phyloP scores from a whole-genome alignment of 108 stramenopile species.

The Mayamaea pseudoterrestris region DNA sequence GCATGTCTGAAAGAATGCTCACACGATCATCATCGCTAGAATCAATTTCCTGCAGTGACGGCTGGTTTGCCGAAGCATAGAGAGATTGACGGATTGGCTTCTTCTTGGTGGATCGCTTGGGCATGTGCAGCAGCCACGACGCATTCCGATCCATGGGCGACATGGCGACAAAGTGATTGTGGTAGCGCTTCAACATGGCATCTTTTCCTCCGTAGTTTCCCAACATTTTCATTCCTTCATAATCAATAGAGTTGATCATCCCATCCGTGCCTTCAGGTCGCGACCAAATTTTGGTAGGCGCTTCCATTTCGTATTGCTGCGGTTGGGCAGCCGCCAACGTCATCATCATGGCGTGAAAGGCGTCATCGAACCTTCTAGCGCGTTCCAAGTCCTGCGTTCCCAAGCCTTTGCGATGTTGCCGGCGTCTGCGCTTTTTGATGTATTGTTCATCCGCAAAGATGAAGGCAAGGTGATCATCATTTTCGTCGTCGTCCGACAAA shows the following conservation, averaged over 20 bases:
- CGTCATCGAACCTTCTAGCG: constrained; percentile 58
- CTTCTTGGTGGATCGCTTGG: neutral
- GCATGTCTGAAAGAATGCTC: no score
- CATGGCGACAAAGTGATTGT: neutral
- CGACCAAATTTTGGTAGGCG: constrained; percentile 58
- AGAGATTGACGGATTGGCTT: neutral
- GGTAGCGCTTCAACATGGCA: neutral
- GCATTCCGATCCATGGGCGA: constrained; percentile 44
- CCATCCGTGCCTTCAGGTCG: constrained; percentile 25
- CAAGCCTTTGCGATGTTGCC: constrained; percentile 6
- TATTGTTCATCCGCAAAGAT: constrained; percentile 10
- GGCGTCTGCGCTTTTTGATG: constrained; percentile 13
- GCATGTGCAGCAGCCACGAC: constrained; percentile 59
- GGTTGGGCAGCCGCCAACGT: constrained; percentile 15
- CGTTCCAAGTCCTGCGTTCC: constrained; percentile 11
- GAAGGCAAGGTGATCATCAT: constrained; percentile 10
- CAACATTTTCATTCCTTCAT: neutral
- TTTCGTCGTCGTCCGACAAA: constrained; percentile 11
- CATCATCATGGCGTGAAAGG: constrained; percentile 64
- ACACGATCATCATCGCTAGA: neutral
- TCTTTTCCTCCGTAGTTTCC: neutral
- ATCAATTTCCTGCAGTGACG: no score
- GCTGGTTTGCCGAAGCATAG: no score
- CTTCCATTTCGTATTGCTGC: constrained; percentile 18
- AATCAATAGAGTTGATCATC: no score